phyloP scores from a whole-genome alignment of 768 basidiomycete species.

The Collybia nuda region DNA sequence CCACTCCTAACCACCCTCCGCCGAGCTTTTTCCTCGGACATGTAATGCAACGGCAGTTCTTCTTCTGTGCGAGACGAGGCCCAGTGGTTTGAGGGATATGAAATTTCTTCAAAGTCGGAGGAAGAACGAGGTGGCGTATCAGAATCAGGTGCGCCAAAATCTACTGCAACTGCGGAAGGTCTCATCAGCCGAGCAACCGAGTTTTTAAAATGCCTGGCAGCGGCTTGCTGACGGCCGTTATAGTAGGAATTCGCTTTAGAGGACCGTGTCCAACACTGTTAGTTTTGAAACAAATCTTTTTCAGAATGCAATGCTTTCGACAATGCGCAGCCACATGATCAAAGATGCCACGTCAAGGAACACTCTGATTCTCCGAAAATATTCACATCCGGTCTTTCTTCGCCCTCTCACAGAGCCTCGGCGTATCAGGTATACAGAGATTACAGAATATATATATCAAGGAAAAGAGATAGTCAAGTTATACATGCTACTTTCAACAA shows the following conservation, averaged over 20 bases:
- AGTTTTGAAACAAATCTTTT: neutral
- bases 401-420: neutral
- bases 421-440: slow-evolving; percentile 3
- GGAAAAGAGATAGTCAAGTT: slow-evolving; percentile 5
- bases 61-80: slow-evolving; percentile 37
- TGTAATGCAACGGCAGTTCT: slow-evolving; percentile 49
- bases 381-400: neutral
- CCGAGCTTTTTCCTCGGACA: slow-evolving; percentile 69
- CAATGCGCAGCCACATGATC: slow-evolving; percentile 21
- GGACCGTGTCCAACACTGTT: neutral
- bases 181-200: slow-evolving; percentile 45
- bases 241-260: slow-evolving; percentile 1
- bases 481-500: slow-evolving; percentile 8
- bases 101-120: slow-evolving; percentile 72
- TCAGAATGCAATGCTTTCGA: neutral
- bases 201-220: neutral
- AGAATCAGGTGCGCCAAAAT: slow-evolving; percentile 60
- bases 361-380: slow-evolving; percentile 1
- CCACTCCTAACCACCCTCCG: slow-evolving; percentile 35
- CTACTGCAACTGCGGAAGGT: slow-evolving; percentile 66
- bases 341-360: slow-evolving; percentile 30
- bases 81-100: slow-evolving; percentile 49
- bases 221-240: slow-evolving; percentile 7
- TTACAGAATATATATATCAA: slow-evolving; percentile 15
- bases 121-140: slow-evolving; percentile 50